These are phyloP conservation scores for Aspergillus viridinutans DNA, from an alignment of 2,329 filamentous ascomycete species.

Conservation along the genomic window DNA sequence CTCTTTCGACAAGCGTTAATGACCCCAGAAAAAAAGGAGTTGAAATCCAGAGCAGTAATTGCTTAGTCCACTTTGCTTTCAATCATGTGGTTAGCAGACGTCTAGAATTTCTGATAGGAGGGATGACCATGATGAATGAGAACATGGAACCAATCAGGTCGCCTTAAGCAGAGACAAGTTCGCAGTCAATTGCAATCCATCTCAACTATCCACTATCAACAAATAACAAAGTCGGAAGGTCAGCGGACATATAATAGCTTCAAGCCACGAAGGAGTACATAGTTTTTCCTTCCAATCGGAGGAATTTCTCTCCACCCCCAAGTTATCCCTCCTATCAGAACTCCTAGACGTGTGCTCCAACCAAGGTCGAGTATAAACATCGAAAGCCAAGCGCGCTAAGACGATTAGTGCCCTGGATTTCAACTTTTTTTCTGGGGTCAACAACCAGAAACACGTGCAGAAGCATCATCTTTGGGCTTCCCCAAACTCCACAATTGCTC, in stretches of 20 bases:
- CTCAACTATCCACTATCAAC: not conserved
- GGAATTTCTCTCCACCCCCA: not conserved
- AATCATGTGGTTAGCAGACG: too few relatives aligned
- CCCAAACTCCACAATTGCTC: not conserved
- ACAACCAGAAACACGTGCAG: not conserved
- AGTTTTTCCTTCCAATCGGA: slow-evolving; percentile 15
- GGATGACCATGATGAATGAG: too few relatives aligned
- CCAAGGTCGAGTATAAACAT: not conserved
- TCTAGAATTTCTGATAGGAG: too few relatives aligned
- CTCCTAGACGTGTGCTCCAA: not conserved
- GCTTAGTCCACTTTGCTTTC: too few relatives aligned
- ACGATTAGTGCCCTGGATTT: not conserved
- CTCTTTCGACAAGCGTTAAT: too few relatives aligned
- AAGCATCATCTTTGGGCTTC: not conserved
- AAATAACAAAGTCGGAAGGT: not conserved
- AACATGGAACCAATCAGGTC: too few relatives aligned
- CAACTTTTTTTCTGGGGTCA: not conserved
- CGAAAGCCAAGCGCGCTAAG: not conserved
- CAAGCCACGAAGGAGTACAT: not conserved
- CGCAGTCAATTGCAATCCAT: not conserved
- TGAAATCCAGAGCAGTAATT: too few relatives aligned
- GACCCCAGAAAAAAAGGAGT: too few relatives aligned
- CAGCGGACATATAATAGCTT: not conserved
- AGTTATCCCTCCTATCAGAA: slow-evolving; percentile 19
- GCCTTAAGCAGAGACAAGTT: too few relatives aligned